Evolutionary conservation across 139 green algal species (phyloP).

Genomic region (Pseudopediastrum boryanum): DNA sequence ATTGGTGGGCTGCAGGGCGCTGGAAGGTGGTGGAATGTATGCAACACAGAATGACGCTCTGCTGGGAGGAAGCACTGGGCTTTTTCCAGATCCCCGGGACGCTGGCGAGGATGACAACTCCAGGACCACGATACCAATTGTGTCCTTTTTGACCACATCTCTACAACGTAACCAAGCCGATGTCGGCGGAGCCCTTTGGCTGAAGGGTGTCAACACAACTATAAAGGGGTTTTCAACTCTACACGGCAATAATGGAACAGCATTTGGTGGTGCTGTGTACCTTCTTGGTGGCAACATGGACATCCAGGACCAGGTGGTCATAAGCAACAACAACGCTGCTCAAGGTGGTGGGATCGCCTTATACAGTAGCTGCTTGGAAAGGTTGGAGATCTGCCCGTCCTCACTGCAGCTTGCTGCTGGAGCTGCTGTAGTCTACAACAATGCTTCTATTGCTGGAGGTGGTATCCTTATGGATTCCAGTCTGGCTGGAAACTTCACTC

Average conservation of each 20-base stretch:
- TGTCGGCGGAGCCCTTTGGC: neutral
- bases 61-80: too few relatives aligned
- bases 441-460: conserved; percentile 1
- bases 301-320: neutral
- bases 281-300: neutral
- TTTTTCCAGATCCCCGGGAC: too few relatives aligned
- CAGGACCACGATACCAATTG: too few relatives aligned
- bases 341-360: neutral
- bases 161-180: neutral
- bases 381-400: neutral
- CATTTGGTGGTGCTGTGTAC: neutral
- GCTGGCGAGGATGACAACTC: too few relatives aligned
- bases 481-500: neutral
- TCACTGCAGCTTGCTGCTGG: neutral
- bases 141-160: neutral
- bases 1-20: too few relatives aligned
- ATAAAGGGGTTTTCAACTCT: neutral
- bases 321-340: neutral
- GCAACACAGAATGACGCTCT: too few relatives aligned
- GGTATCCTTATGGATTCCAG: neutral
- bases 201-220: neutral
- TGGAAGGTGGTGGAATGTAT: too few relatives aligned
- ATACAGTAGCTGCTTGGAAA: neutral
- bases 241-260: neutral
- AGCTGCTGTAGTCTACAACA: neutral